These are phyloP conservation scores for Dactylis glomerata DNA, from an alignment of 176 grass and related monocot species.

Conservation along the genomic window DNA sequence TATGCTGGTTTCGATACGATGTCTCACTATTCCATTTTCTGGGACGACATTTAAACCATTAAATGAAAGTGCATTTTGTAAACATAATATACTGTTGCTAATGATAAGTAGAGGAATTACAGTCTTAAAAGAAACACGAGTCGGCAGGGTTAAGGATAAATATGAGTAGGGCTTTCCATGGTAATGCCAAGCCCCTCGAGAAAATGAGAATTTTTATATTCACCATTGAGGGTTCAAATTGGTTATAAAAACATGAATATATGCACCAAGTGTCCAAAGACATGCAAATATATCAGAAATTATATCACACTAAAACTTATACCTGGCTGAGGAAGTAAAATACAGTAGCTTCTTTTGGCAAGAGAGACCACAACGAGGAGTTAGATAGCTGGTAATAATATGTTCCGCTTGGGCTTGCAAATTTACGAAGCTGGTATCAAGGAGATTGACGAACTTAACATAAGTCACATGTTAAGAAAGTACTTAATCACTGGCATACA, in stretches of 20 bases:
- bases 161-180: not conserved
- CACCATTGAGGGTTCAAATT: not conserved
- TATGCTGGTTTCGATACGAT: not conserved
- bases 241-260: not conserved
- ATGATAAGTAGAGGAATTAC: not conserved
- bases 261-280: not conserved
- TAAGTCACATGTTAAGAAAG: not conserved
- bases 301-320: not conserved
- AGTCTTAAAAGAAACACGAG: not conserved
- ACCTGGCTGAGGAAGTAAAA: not conserved
- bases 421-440: not conserved
- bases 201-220: too few relatives aligned
- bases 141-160: not conserved
- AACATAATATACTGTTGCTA: not conserved
- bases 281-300: not conserved
- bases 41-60: not conserved
- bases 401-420: not conserved
- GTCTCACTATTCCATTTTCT: not conserved
- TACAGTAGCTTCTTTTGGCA: not conserved
- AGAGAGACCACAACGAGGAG: not conserved
- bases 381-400: not conserved
- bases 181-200: not conserved
- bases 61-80: not conserved
- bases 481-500: not conserved
- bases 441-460: not conserved